Evolutionary conservation across 306 rosid species (phyloP), one percentile per base, ranked within the genome.

Genomic region (Vachellia pachyceras): DNA sequence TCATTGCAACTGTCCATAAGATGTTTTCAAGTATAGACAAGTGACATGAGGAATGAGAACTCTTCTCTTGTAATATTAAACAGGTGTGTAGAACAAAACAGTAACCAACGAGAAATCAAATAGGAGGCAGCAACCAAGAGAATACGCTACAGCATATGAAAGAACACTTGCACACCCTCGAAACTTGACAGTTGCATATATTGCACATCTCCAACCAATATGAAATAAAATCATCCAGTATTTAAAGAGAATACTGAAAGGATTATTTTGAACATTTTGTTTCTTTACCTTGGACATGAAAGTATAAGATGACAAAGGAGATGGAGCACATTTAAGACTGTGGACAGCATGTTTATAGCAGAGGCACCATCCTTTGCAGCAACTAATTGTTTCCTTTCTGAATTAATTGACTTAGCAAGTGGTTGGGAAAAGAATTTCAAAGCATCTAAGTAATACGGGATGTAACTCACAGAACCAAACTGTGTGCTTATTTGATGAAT

Each of bases 351-450:
- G 49, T 71, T 63, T 70, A 76, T 45, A 76, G 83, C 75, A 73
- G 89, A 88, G 73, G 84, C 75, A 87, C 81, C 80, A 37, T 69
- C 90, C 71, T 82, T 85, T 82, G 80, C 87, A 12, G 79, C 73
- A 58, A 90, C 60, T 72, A 95, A 58, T 81, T 87, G 86, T 85
- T 90, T 89, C 90, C 86, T 88, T 79, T 85, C 92, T n/a, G 88
- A 81, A 86, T 90, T 87, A 49, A 95, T 87, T 82, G 90, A 77
- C 78, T 88, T 92, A 63, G 90, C 90, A 80, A 95, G 93, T 1
- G 90, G 97, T 82, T 72, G 88, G 86, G 95, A 95, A 50, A 88
- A 82, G 79, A 90, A 88, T 71, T 87, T 73, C 86, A 93, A 79
- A 23, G 97, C 97, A 78, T 82, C 85, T 73, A 83, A 22, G 85